These are phyloP conservation scores for Beta lomatogona DNA, from an alignment of 179 eudicot species.

Conservation along the genomic window DNA sequence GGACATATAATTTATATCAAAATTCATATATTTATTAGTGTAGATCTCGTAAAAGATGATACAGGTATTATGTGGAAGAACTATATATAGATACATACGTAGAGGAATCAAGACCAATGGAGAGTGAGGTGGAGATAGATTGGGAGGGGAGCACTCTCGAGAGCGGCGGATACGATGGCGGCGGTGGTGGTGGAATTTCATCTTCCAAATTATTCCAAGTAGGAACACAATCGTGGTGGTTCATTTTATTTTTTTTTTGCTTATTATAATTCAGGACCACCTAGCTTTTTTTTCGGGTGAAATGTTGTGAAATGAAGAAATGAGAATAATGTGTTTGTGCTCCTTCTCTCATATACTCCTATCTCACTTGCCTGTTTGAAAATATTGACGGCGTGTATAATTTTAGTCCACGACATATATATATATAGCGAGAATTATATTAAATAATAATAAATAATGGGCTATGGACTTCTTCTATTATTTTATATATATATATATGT, in stretches of 20 bases:
- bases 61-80: not conserved
- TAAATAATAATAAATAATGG: not conserved
- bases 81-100: slow-evolving; percentile 14
- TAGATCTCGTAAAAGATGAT: not conserved
- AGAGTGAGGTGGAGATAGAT: slow-evolving; percentile 38
- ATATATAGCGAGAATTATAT: too few relatives aligned
- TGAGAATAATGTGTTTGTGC: not conserved
- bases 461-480: not conserved
- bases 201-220: slow-evolving; percentile 52
- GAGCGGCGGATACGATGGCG: not conserved
- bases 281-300: not conserved
- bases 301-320: not conserved
- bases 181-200: not conserved
- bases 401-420: not conserved
- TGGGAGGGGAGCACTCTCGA: slow-evolving; percentile 22
- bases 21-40: not conserved
- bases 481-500: too few relatives aligned
- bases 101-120: slow-evolving; percentile 36
- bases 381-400: not conserved
- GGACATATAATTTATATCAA: not conserved
- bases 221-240: slow-evolving; percentile 59
- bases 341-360: not conserved
- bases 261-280: not conserved
- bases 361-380: not conserved
- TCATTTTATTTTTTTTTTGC: slow-evolving; percentile 22